phyloP scores from a whole-genome alignment of 495 filamentous ascomycete species.

The Talaromyces borbonicus region DNA sequence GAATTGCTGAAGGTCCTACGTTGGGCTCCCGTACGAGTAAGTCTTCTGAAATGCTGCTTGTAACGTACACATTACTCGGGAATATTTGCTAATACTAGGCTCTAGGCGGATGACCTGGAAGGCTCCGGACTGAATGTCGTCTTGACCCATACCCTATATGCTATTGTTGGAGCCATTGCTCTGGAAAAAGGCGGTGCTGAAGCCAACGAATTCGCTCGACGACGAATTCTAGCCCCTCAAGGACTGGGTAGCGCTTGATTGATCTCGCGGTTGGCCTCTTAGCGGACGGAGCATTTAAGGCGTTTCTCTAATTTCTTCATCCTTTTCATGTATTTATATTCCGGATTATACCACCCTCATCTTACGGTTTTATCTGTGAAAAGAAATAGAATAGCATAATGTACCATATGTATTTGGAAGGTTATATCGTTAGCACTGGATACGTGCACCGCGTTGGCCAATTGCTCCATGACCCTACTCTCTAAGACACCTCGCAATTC shows the following conservation, averaged over 20 bases:
- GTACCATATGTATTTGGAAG: background rate
- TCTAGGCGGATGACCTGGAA: slow-evolving; percentile 59
- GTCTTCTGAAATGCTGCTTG: slow-evolving; percentile 12
- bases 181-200: slow-evolving; percentile 74
- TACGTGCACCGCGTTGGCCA: too few relatives aligned
- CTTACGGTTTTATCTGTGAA: background rate
- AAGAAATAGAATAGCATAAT: background rate
- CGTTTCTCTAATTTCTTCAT: slow-evolving; percentile 1
- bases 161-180: slow-evolving; percentile 78
- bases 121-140: slow-evolving; percentile 64
- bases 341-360: background rate
- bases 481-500: too few relatives aligned
- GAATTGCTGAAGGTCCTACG: slow-evolving; percentile 63
- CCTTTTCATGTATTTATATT: slow-evolving; percentile 4
- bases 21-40: slow-evolving; percentile 79
- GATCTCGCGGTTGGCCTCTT: background rate
- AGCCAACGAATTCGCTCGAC: slow-evolving; percentile 62
- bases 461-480: too few relatives aligned
- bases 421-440: too few relatives aligned
- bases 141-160: slow-evolving; percentile 65
- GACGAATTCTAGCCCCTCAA: slow-evolving; percentile 59
- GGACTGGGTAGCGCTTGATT: slow-evolving; percentile 23
- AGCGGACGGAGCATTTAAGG: slow-evolving; percentile 7
- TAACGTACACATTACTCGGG: slow-evolving; percentile 4
- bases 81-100: slow-evolving; percentile 2